phyloP scores from a whole-genome alignment of 2,329 filamentous ascomycete genomes.

The Pestalotiopsis sp. region DNA sequence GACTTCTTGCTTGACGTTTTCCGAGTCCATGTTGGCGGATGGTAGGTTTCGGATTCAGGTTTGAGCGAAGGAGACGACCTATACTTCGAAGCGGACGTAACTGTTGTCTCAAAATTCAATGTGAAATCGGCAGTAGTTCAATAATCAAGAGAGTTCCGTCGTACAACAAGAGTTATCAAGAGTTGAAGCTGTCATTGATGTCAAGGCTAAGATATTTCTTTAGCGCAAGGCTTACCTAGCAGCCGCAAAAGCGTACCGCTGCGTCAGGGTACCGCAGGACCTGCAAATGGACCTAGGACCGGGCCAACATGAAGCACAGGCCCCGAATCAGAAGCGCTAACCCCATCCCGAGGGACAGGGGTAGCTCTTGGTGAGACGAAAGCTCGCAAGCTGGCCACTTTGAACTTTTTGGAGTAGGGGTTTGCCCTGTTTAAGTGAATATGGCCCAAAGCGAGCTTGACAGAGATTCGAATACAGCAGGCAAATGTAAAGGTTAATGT shows the following conservation, averaged over 20 bases:
- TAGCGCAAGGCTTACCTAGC: constrained; percentile 11
- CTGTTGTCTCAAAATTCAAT: not conserved
- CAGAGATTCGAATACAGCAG: not conserved
- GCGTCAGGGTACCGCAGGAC: not conserved
- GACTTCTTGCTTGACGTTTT: constrained; percentile 61
- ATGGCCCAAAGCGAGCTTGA: not conserved
- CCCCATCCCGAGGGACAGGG: not conserved
- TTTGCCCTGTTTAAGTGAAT: not conserved
- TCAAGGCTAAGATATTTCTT: constrained; percentile 14
- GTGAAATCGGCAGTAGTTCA: not conserved
- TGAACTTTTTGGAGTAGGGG: constrained; percentile 11
- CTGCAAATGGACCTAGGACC: too few relatives aligned
- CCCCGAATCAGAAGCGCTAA: not conserved
- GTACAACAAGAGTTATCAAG: not conserved
- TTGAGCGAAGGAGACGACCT: not conserved
- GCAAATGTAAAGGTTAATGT: not conserved
- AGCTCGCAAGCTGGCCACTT: constrained; percentile 16
- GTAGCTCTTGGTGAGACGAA: constrained; percentile 12
- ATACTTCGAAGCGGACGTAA: not conserved
- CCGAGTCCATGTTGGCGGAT: constrained; percentile 55
- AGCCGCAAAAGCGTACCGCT: not conserved
- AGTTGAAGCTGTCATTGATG: constrained; percentile 12
- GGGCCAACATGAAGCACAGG: not conserved
- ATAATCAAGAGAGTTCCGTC: not conserved
- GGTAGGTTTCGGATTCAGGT: not conserved